Base-by-base conservation (phyloP, 345 rosid species). In the Ailanthus altissimus region DNA sequence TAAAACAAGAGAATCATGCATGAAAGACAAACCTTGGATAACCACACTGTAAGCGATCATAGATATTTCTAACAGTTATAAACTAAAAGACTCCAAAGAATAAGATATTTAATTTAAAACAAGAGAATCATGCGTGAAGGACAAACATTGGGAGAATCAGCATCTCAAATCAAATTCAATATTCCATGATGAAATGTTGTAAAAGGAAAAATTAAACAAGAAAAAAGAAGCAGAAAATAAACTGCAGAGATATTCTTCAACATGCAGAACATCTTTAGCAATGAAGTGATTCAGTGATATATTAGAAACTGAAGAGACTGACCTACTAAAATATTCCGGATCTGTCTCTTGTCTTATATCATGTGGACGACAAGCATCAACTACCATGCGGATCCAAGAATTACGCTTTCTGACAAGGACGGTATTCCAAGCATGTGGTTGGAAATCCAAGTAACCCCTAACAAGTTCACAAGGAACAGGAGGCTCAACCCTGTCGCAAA, bases 401-500 rank as follows among this genome's bases (percentile, higher is more conserved):
- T 85, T 84, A 67, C 93, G 97, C 79, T 78, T 88, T 83, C 84
- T 91, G 15, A 88, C 78, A 61, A 85, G 89, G 78, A 93, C 79
- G 68, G 84, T 80, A 81, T 96, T 96, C 99, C 99, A 96, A 26
- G 98, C 98, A 88, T 93, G 99, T 49, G 98, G 97, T 82, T 81
- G 76, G 83, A 89, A 96, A 85, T 93, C 98, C 80, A 93, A 82
- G 86, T 96, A 96, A 26, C 99, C 99, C 86, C 99, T 92, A 57
- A 96, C 93, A 88, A 96, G 97, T 89, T 96, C 99, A 73, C 99
- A 96, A 26, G 94, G 97, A 57, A 96, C 76, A 47, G 98, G 97
- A 75, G 98, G 99, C 66, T 90, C 89, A 94, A 93, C 91, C 59
- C 99, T 88, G 66, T 96, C 99, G 73, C 99, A 96, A 49, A 96